phyloP scores from a whole-genome alignment of 345 rosid species.

The Excoecaria cochinchinensis region DNA sequence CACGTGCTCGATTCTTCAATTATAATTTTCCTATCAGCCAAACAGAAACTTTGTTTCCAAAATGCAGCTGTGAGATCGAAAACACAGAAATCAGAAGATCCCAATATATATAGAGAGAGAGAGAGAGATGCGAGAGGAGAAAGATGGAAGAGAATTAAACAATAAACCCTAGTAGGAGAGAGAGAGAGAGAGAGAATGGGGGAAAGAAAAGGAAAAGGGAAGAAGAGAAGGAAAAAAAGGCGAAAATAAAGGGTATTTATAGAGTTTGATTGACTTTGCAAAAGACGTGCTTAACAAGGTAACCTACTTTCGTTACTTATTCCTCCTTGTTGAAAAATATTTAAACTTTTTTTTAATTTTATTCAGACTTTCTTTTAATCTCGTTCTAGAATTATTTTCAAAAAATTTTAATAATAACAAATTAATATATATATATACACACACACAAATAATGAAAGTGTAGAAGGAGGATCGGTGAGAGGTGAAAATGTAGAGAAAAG shows the following conservation, averaged over 20 bases:
- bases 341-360: too few species aligned
- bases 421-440: too few species aligned
- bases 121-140: too few species aligned
- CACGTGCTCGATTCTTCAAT: constrained; percentile 1
- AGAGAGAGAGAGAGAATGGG: not conserved
- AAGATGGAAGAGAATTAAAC: not conserved
- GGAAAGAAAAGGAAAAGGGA: constrained; percentile 12
- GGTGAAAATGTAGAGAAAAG: not conserved
- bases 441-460: not conserved
- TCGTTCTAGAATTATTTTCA: too few species aligned
- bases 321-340: constrained; percentile 20
- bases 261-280: constrained; percentile 32
- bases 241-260: constrained; percentile 49
- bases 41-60: constrained; percentile 11
- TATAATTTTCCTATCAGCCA: constrained; percentile 11
- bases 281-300: constrained; percentile 70
- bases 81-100: not conserved
- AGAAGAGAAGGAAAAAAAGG: constrained; percentile 25
- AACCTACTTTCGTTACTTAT: constrained; percentile 14
- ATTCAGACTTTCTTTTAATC: too few species aligned
- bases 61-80: constrained; percentile 15
- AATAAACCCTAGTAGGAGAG: not conserved
- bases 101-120: too few species aligned
- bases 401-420: too few species aligned
- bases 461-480: not conserved